Conservation (phyloP, 148 eudicot genomes). For the Rhododendron griersonianum region DNA sequence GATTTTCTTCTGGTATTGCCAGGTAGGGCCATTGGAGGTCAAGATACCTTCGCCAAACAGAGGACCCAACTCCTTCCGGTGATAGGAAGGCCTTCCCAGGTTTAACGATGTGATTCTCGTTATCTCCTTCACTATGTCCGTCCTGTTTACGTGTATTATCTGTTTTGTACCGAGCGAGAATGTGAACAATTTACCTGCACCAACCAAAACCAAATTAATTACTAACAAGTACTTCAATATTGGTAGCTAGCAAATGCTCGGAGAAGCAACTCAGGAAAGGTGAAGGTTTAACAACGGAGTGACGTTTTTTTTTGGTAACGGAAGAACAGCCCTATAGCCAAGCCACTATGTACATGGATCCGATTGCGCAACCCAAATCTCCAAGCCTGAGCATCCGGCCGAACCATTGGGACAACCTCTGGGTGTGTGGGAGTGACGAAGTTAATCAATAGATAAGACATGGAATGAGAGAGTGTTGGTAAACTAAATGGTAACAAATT, state of each 20-base stretch:
- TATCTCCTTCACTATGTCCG: constrained; percentile 8
- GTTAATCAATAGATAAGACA: neutral
- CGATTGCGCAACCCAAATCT: too few species aligned
- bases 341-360: too few species aligned
- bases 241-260: too few species aligned
- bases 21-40: constrained; percentile 6
- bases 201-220: too few species aligned
- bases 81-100: constrained; percentile 6
- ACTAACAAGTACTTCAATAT: too few species aligned
- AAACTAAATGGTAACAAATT: neutral
- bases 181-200: neutral
- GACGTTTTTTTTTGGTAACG: too few species aligned
- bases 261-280: too few species aligned
- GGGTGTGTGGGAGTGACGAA: neutral
- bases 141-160: neutral
- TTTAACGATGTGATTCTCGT: neutral
- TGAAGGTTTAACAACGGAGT: too few species aligned
- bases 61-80: neutral
- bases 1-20: constrained; percentile 8
- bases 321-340: too few species aligned
- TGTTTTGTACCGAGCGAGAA: neutral
- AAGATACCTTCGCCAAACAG: constrained; percentile 13
- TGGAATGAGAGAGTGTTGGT: neutral
- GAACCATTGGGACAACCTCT: too few species aligned
- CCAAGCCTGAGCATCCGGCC: too few species aligned